These are phyloP conservation scores for Neolentinus lepideus DNA, from an alignment of 1,284 basidiomycete species.

Conservation along the genomic window DNA sequence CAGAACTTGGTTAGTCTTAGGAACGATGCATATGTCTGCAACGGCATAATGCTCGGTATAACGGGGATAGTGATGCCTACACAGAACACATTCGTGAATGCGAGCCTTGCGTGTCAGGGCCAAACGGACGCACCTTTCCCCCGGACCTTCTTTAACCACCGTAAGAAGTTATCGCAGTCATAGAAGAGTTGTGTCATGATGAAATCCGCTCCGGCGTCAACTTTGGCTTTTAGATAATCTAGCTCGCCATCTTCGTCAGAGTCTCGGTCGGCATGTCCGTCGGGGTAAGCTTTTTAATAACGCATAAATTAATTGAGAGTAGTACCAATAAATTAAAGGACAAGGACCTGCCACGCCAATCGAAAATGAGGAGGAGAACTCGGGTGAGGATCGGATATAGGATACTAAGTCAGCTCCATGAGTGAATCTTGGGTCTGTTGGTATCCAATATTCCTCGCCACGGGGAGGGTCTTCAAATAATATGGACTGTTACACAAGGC, in stretches of 20 bases:
- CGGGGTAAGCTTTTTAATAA: constrained; percentile 71
- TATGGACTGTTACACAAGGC: background rate
- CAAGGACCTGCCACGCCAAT: constrained; percentile 79
- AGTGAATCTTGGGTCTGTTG: constrained; percentile 80
- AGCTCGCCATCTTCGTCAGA: constrained; percentile 68
- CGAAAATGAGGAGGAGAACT: constrained; percentile 84
- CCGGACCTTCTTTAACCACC: constrained; percentile 72
- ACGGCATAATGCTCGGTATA: constrained; percentile 96
- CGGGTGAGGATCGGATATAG: constrained; percentile 78
- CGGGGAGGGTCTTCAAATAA: constrained; percentile 73
- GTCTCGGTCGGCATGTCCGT: constrained; percentile 77
- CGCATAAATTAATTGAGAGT: constrained; percentile 7
- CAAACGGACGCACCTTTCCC: constrained; percentile 47
- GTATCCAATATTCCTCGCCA: constrained; percentile 89
- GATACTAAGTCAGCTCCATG: constrained; percentile 87
- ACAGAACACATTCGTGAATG: constrained; percentile 4
- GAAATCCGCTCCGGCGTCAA: constrained; percentile 93
- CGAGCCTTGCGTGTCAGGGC: background rate
- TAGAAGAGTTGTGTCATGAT: constrained; percentile 98
- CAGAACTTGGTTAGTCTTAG: constrained; percentile 87
- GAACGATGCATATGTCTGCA: constrained; percentile 95
- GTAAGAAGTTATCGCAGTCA: constrained; percentile 80
- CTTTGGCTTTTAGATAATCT: constrained; percentile 77
- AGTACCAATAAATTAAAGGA: constrained; percentile 1
- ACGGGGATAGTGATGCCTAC: constrained; percentile 87